A percentile compares a stretch with the other conserved stretches of the same genome.
Evolutionary conservation across 2,329 filamentous ascomycete genomes (phyloP).

Genomic region (Bimuria novae-zelandiae): DNA sequence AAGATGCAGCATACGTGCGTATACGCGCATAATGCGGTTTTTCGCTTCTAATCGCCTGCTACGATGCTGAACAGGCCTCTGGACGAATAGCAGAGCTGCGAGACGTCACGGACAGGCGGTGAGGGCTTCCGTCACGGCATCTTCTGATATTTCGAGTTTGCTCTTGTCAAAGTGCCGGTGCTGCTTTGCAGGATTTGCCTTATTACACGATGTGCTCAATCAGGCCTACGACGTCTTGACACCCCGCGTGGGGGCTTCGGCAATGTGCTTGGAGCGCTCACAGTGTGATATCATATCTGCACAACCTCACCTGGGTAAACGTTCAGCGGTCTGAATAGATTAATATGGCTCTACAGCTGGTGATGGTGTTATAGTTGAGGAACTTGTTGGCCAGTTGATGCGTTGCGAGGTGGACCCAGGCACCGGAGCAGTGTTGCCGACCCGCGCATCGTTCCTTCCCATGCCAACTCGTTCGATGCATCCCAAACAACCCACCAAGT

Average conservation of each 20-base stretch:
- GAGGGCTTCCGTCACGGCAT: neutral
- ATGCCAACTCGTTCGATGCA: neutral
- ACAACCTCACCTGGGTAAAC: no score
- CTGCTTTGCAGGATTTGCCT: neutral
- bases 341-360: constrained; percentile 5
- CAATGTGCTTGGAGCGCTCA: neutral
- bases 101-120: neutral
- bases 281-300: neutral
- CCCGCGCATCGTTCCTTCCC: neutral
- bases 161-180: constrained; percentile 9
- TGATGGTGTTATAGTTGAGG: constrained; percentile 2
- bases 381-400: neutral
- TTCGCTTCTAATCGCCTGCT: neutral
- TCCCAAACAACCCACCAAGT: constrained; percentile 3
- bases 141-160: constrained; percentile 7
- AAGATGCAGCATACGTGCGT: constrained; percentile 14
- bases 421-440: neutral
- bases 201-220: constrained; percentile 2
- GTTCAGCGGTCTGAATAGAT: no score
- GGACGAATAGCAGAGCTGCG: constrained; percentile 1
- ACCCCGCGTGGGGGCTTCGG: constrained; percentile 16
- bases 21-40: constrained; percentile 8
- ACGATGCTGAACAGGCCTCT: neutral
- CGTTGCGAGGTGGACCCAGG: neutral
- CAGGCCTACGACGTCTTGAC: neutral